Base-by-base conservation (phyloP, 306 rosid species). In the Citrullus colocynthis region DNA sequence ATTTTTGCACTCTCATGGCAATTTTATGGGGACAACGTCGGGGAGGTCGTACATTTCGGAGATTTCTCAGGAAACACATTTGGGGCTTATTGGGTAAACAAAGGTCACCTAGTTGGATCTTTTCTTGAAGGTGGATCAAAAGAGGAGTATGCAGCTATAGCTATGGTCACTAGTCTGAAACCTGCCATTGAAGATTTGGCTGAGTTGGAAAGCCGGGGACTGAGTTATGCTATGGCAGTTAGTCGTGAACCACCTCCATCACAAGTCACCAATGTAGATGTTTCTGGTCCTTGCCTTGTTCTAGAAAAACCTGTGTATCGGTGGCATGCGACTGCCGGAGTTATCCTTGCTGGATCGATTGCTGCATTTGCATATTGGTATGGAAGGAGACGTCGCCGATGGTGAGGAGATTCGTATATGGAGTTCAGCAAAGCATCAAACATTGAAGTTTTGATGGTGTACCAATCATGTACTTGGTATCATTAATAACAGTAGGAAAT, bases 1-100 rank as follows among this genome's bases (percentile, higher is more conserved):
- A 86, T 92, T 67, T 95, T 95, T 85, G 77, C 98, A 42, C 80
- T 95, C 85, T 95, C 99, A 15, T 95, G 99, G 99, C 99, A 95
- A 82, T 95, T 95, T 84, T 95, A 82, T 32, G 99, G 99, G 62
- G 99, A 95, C 83, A 88, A 73, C 69, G 78, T 45, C 6, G 99
- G 99, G 74, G 99, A 95, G 73, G 97, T 84, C 51, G 84, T 95
- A 79, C 91, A 92, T 83, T 95, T 24, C 32, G 99, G 98, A 71
- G 99, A 92, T 79, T 82, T 89, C 81, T 87, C 97, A 3, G 91
- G 90, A 56, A 76, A 86, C 79, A 87, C 97, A 57, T 87, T 90
- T 45, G 99, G 99, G 62, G 99, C 99, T 42, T 95, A 89, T 82
- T 95, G 97, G 96, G 89, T 92, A 64, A 89, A 79, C 83, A 90